phyloP scores from a whole-genome alignment of 2,329 filamentous ascomycete genomes.

The Trichophyton rubrum region DNA sequence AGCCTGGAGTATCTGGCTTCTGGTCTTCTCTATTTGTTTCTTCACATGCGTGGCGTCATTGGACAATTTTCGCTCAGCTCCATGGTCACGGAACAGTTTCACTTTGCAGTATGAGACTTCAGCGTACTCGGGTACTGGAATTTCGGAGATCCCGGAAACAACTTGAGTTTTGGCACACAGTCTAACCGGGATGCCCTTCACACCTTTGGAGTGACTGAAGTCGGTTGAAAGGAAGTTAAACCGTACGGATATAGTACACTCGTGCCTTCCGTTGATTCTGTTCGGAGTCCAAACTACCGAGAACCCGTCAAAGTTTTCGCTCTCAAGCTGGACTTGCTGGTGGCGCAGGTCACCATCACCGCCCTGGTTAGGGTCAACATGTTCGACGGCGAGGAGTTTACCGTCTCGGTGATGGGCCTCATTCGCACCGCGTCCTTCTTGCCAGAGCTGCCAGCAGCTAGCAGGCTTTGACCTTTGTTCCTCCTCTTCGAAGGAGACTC shows the following conservation, averaged over 20 bases:
- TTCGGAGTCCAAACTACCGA: slow-evolving; percentile 78
- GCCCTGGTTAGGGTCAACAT: slow-evolving; percentile 53
- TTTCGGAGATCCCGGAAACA: slow-evolving; percentile 3
- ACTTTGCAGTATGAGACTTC: slow-evolving; percentile 84
- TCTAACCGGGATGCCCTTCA: slow-evolving; percentile 91
- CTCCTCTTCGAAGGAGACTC: slow-evolving; percentile 95
- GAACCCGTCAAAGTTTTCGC: slow-evolving; percentile 83
- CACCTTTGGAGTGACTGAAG: slow-evolving; percentile 96
- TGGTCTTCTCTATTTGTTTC: slow-evolving; percentile 91
- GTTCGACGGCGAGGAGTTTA: slow-evolving; percentile 84
- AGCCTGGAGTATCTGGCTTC: slow-evolving; percentile 76
- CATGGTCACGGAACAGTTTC: slow-evolving; percentile 91
- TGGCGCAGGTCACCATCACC: slow-evolving; percentile 46
- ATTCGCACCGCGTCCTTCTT: slow-evolving; percentile 87
- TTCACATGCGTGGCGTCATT: slow-evolving; percentile 93
- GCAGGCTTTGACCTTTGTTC: slow-evolving; percentile 75
- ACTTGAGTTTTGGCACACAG: slow-evolving; percentile 82
- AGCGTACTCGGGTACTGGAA: slow-evolving; percentile 2
- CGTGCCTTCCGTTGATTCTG: slow-evolving; percentile 47
- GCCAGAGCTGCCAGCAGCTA: slow-evolving; percentile 84
- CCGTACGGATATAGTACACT: slow-evolving; percentile 78
- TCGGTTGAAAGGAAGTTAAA: slow-evolving; percentile 99
- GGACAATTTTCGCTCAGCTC: slow-evolving; percentile 84
- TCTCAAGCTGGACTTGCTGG: slow-evolving; percentile 61
- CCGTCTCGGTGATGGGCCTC: slow-evolving; percentile 90